phyloP scores from a whole-genome alignment of 2,329 filamentous ascomycete genomes.

The Eutypella sp. region DNA sequence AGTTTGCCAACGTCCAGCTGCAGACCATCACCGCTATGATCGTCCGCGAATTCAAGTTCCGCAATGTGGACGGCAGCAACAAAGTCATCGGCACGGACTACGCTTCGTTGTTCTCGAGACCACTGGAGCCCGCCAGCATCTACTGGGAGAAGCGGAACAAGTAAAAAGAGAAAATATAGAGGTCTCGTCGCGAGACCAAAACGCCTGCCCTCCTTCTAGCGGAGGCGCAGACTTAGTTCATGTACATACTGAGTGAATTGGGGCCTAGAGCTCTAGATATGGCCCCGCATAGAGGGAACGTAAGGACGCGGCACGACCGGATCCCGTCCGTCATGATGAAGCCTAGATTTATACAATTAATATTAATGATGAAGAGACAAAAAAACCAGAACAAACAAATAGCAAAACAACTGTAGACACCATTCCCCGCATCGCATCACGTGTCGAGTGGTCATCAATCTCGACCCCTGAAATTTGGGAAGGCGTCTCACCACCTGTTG shows the following conservation, averaged over 20 bases:
- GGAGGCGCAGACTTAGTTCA: slow-evolving; percentile 5
- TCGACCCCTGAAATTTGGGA: too few species aligned
- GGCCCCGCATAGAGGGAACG: too few species aligned
- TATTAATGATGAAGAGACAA: too few species aligned
- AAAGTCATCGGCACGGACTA: slow-evolving; percentile 66
- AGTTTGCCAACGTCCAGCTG: slow-evolving; percentile 90
- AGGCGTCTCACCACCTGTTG: too few species aligned
- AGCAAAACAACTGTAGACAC: too few species aligned
- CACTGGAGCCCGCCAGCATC: slow-evolving; percentile 65
- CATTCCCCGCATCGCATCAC: too few species aligned
- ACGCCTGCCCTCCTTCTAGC: too few species aligned
- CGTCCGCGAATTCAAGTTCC: slow-evolving; percentile 75
- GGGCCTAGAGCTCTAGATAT: too few species aligned
- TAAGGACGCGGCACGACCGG: background rate
- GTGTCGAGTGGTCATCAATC: too few species aligned
- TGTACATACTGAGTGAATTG: slow-evolving; percentile 17
- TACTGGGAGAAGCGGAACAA: slow-evolving; percentile 66
- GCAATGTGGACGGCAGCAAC: slow-evolving; percentile 66
- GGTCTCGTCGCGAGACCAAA: background rate
- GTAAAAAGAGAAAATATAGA: slow-evolving; percentile 8
- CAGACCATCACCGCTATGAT: slow-evolving; percentile 76
- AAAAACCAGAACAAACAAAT: too few species aligned
- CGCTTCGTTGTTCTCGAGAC: slow-evolving; percentile 67
- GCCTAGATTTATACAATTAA: slow-evolving; percentile 9
- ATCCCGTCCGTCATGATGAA: background rate